phyloP scores from a whole-genome alignment of 441 rosid genomes.

The Erysimum pusillum region DNA sequence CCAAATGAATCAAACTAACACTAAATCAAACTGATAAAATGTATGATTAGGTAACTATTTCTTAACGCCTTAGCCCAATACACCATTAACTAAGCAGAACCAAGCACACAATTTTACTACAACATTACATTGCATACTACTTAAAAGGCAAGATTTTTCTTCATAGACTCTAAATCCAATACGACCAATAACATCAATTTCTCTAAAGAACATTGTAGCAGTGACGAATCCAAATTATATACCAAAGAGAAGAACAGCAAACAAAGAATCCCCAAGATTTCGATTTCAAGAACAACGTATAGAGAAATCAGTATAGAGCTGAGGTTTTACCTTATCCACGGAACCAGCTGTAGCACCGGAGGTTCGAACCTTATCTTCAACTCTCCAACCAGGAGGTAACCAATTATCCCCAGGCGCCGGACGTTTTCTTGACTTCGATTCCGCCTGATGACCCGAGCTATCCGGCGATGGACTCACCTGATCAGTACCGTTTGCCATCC shows the following conservation, averaged over 20 bases:
- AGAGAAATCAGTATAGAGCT: background rate
- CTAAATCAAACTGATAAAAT: background rate
- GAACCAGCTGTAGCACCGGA: conserved; percentile 82
- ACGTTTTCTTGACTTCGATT: conserved; percentile 45
- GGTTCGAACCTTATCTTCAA: conserved; percentile 75
- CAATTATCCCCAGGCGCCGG: conserved; percentile 54
- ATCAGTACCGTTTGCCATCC: conserved; percentile 34
- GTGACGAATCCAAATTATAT: background rate
- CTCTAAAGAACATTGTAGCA: conserved; percentile 6
- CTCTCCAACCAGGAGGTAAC: conserved; percentile 85
- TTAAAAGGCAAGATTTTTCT: conserved; percentile 1
- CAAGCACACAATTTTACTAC: background rate
- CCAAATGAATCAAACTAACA: conserved; percentile 5
- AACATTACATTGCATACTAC: background rate
- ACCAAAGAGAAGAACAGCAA: conserved; percentile 5
- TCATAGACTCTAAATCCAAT: background rate
- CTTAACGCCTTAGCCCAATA: background rate
- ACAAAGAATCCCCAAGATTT: conserved; percentile 1
- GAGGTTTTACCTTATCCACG: conserved; percentile 61
- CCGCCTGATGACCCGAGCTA: conserved; percentile 34
- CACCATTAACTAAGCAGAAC: background rate
- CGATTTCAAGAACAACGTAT: background rate
- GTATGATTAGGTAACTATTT: background rate
- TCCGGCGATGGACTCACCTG: conserved; percentile 22
- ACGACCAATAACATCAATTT: background rate